Evolutionary conservation across 2,329 filamentous ascomycete species (phyloP).

Genomic region (Aspergillus sp.): DNA sequence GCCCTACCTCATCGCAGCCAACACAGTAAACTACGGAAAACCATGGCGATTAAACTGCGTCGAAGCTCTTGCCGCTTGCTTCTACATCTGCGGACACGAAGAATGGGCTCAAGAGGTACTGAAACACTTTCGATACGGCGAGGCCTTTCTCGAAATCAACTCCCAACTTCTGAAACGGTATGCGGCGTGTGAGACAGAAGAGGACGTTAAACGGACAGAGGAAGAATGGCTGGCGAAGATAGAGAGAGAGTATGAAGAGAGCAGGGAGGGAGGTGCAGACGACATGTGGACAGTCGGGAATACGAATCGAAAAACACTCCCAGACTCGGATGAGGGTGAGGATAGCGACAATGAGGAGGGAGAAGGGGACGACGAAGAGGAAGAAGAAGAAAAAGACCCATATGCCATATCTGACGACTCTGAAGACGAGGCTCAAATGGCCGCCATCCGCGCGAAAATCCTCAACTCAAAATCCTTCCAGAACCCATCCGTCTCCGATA

Average conservation of each 20-base stretch:
- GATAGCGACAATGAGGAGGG: slow-evolving; percentile 45
- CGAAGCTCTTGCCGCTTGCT: slow-evolving; percentile 89
- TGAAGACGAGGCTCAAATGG: slow-evolving; percentile 88
- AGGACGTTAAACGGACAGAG: slow-evolving; percentile 79
- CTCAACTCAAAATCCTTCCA: slow-evolving; percentile 86
- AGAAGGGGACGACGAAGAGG: slow-evolving; percentile 45
- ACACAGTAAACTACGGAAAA: slow-evolving; percentile 94
- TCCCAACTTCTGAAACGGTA: slow-evolving; percentile 77
- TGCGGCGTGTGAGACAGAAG: slow-evolving; percentile 77
- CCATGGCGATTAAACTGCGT: slow-evolving; percentile 95
- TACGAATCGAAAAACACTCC: slow-evolving; percentile 64
- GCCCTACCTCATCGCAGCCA: slow-evolving; percentile 94
- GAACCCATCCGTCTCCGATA: slow-evolving; percentile 52
- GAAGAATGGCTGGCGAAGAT: slow-evolving; percentile 85
- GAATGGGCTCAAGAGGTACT: slow-evolving; percentile 90
- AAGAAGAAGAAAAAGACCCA: slow-evolving; percentile 58
- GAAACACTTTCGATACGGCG: slow-evolving; percentile 82
- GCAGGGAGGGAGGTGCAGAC: slow-evolving; percentile 61
- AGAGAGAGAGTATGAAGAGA: slow-evolving; percentile 85
- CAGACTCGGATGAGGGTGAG: slow-evolving; percentile 57
- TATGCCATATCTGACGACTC: slow-evolving; percentile 77
- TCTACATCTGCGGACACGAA: slow-evolving; percentile 84
- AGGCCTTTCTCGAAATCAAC: slow-evolving; percentile 90
- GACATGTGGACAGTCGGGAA: slow-evolving; percentile 94
- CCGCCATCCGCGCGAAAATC: slow-evolving; percentile 85